These are phyloP conservation scores for Posidonia oceanica DNA, from an alignment of 116 monocot species.

Conservation along the genomic window DNA sequence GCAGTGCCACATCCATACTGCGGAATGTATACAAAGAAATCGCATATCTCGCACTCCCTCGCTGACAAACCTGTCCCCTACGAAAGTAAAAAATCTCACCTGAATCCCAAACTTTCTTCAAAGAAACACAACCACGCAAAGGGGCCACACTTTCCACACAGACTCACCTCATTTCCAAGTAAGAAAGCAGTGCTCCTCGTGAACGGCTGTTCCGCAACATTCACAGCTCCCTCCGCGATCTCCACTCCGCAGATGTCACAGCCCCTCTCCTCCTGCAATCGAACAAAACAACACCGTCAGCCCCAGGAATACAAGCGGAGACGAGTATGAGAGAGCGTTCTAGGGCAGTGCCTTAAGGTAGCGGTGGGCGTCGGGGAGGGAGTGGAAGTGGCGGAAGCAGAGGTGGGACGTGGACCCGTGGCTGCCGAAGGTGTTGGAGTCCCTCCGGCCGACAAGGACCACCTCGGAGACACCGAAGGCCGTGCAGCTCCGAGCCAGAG, in stretches of 20 bases:
- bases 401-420: conserved; percentile 85
- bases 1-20: conserved; percentile 94
- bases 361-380: conserved; percentile 46
- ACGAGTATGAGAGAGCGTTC: too few species aligned
- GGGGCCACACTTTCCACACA: background rate
- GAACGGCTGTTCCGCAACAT: conserved; percentile 65
- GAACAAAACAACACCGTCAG: background rate
- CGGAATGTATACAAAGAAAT: conserved; percentile 90
- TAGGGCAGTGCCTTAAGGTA: conserved; percentile 51
- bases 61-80: conserved; percentile 75
- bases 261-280: conserved; percentile 39
- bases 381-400: conserved; percentile 76
- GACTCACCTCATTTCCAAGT: conserved; percentile 75
- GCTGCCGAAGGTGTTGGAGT: conserved; percentile 95
- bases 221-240: conserved; percentile 58
- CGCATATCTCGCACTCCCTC: conserved; percentile 80
- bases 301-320: too few species aligned
- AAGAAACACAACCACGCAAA: background rate
- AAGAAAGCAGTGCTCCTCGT: conserved; percentile 84
- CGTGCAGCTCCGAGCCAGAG: conserved; percentile 82
- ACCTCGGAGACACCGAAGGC: conserved; percentile 92
- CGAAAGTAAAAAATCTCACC: background rate
- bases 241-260: conserved; percentile 95
- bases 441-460: conserved; percentile 84
- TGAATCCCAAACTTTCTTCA: background rate